A percentile compares a stretch with the other conserved stretches of the same genome.
phyloP scores from a whole-genome alignment of 2,329 filamentous ascomycete genomes.

The Teratosphaeriaceae sp. region DNA sequence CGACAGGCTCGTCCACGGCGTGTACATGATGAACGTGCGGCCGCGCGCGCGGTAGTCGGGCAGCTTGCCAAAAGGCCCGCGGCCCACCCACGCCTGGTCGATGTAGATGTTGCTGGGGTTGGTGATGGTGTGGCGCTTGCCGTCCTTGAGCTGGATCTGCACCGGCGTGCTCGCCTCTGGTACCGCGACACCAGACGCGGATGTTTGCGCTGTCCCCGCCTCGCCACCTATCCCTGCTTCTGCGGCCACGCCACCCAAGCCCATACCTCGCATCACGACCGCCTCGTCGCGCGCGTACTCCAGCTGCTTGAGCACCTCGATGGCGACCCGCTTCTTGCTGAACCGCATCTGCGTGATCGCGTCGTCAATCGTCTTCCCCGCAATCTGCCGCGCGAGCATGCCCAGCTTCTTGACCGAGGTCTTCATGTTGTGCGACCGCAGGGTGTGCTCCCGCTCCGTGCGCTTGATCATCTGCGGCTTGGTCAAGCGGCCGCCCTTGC shows the following conservation, averaged over 20 bases:
- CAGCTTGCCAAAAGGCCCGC: constrained; percentile 56
- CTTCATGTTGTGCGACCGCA: constrained; percentile 65
- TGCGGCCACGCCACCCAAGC: constrained; percentile 44
- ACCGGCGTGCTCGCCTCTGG: constrained; percentile 28
- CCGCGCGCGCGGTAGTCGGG: constrained; percentile 72
- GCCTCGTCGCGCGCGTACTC: constrained; percentile 77
- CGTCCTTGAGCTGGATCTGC: constrained; percentile 67
- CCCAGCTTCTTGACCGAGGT: constrained; percentile 90
- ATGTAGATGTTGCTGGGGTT: constrained; percentile 84
- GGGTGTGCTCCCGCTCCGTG: constrained; percentile 51
- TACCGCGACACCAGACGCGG: no score
- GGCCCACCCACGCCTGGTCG: constrained; percentile 86
- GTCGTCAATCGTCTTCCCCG: constrained; percentile 88
- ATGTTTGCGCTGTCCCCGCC: no score
- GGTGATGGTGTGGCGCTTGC: constrained; percentile 61
- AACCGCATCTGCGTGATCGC: constrained; percentile 93
- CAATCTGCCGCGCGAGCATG: constrained; percentile 78
- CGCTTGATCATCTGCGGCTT: constrained; percentile 62
- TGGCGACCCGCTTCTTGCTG: constrained; percentile 85
- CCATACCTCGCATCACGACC: constrained; percentile 77
- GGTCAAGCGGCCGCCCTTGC: constrained; percentile 59
- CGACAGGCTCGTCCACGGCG: constrained; percentile 67
- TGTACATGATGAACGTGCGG: constrained; percentile 58
- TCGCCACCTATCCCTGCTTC: no score
- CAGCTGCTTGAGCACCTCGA: constrained; percentile 71